phyloP scores from a whole-genome alignment of 192 early-diverging fungal species.

The Mycoemilia scoparia region DNA sequence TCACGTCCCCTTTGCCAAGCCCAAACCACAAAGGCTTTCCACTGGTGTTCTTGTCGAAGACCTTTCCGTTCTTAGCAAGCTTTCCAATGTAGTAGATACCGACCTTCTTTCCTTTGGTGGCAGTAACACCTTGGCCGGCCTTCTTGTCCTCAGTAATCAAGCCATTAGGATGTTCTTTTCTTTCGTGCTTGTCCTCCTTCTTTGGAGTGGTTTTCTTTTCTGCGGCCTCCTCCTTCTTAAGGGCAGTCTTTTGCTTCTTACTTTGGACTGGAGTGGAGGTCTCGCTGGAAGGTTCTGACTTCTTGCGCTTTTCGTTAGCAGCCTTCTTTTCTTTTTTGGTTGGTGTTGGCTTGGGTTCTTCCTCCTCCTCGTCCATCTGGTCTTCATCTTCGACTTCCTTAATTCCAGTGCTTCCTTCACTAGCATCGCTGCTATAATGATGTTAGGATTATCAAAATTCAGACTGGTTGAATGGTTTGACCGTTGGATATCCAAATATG shows the following conservation, averaged over 20 bases:
- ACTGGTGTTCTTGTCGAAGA: conserved; percentile 88
- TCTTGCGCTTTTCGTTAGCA: conserved; percentile 1
- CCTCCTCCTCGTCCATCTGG: conserved; percentile 13
- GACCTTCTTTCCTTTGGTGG: conserved; percentile 42
- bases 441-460: too few relatives aligned
- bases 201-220: conserved; percentile 21
- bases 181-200: conserved; percentile 22
- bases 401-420: too few relatives aligned
- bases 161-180: conserved; percentile 48
- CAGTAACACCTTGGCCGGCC: conserved; percentile 39
- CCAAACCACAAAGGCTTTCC: conserved; percentile 82
- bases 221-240: conserved; percentile 19
- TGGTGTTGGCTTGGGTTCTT: conserved; percentile 4
- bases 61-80: conserved; percentile 70
- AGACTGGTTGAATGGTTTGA: too few relatives aligned
- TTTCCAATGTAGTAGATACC: conserved; percentile 91
- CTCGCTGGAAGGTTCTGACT: background rate
- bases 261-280: too few relatives aligned
- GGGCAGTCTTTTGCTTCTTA: conserved; percentile 8
- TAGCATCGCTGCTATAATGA: too few relatives aligned
- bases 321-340: conserved; percentile 1
- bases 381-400: conserved; percentile 19
- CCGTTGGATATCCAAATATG: conserved; percentile 18
- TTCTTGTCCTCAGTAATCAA: conserved; percentile 65
- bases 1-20: conserved; percentile 78